Evolutionary conservation across 2,329 filamentous ascomycete genomes (phyloP), one percentile per base, ranked within the genome.

Genomic region (Neopestalotiopsis rosae): DNA sequence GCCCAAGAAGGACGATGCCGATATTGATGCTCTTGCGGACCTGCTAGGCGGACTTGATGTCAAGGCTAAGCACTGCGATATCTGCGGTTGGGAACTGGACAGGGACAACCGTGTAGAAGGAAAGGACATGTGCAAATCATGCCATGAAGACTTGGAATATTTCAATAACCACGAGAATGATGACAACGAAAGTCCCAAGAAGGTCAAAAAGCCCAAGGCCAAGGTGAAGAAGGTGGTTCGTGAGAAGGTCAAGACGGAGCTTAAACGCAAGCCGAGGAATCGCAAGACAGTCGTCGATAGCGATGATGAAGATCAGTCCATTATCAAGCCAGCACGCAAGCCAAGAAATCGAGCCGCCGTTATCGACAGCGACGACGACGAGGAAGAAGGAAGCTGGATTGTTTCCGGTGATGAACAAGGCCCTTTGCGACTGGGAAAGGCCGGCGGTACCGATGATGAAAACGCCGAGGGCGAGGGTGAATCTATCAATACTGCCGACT

Each of bases 381-480:
- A 92, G 30, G 90, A 87, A 5, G 90, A 93, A 68, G 93, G 89
- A 13, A 92, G 93, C 73, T 97, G 94, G 94, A 84, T 97, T 57
- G 92, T 95, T 3, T 87, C 90, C 0, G 90, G 92, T 68, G 85
- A 88, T 10, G 85, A 96, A 75, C 90, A 87, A 59, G 85, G 86
- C 0, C 77, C 85, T 1, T 76, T 90, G 4, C 83, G 84, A n/a
- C 84, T 95, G 17, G 93, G 92, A 62, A 92, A 91, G 77, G 92
- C 93, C 59, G 94, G 94, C n/a, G 94, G 93, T 4, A 88, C 89
- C n/a, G 92, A 94, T 66, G 94, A 97, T 71, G 94, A 97, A 79
- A 89, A 97, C 76, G 93, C 92, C 2, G 95, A 97, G 77, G 94
- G 94, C 1, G 94, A 92, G 3, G 95, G 94, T 28, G 93, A 97